These are phyloP conservation scores for Wickerhamiella allomyrinae DNA, from an alignment of 805 yeast species.

Conservation along the genomic window DNA sequence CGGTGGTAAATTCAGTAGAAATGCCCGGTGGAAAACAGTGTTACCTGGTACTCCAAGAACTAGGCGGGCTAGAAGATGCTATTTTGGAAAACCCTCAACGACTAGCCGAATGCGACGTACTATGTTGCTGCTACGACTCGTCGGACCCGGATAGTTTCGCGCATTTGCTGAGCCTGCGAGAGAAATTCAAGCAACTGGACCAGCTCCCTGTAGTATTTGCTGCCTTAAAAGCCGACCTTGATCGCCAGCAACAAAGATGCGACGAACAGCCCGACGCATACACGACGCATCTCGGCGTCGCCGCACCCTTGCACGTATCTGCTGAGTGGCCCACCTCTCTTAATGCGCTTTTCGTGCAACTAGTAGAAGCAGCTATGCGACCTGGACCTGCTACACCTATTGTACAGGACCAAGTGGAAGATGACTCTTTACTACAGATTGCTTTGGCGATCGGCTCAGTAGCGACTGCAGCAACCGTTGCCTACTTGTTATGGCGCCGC, in stretches of 20 bases:
- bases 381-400: constrained; percentile 62
- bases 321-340: constrained; percentile 81
- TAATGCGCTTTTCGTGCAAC: constrained; percentile 68
- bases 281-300: constrained; percentile 47
- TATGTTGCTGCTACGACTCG: constrained; percentile 84
- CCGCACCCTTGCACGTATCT: constrained; percentile 82
- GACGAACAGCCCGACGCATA: constrained; percentile 78
- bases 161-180: constrained; percentile 56
- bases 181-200: constrained; percentile 41
- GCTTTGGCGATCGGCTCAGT: constrained; percentile 43
- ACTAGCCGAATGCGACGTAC: constrained; percentile 75
- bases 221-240: constrained; percentile 89
- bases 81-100: constrained; percentile 55
- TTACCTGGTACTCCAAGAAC: constrained; percentile 76
- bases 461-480: constrained; percentile 6
- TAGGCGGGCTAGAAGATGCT: constrained; percentile 77
- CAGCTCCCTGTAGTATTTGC: constrained; percentile 74
- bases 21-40: constrained; percentile 91
- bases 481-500: constrained; percentile 4
- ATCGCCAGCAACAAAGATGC: constrained; percentile 84
- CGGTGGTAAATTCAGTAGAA: constrained; percentile 87
- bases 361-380: constrained; percentile 73
- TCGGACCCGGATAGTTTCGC: constrained; percentile 93
- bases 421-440: constrained; percentile 40
- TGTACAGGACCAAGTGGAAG: constrained; percentile 37